Evolutionary conservation across 257 asterid genomes (phyloP).

Genomic region (Prunella vulgaris): DNA sequence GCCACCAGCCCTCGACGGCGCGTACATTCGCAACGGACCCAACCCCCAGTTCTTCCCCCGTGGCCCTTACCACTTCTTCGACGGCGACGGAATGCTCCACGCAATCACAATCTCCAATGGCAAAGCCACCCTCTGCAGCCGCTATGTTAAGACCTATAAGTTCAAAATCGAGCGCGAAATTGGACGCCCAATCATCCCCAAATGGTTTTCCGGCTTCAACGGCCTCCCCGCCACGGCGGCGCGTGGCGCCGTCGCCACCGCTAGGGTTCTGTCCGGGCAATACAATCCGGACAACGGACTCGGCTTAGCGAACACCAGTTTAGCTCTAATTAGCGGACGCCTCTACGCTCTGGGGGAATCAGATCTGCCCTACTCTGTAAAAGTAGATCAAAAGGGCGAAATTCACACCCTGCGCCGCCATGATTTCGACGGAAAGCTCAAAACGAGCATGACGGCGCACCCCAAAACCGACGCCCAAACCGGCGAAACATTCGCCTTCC

Average conservation of each 20-base stretch:
- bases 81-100: slow-evolving; percentile 72
- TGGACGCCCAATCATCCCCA: slow-evolving; percentile 41
- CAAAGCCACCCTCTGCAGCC: slow-evolving; percentile 46
- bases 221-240: background rate
- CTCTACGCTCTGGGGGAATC: slow-evolving; percentile 44
- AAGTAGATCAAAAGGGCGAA: slow-evolving; percentile 39
- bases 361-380: slow-evolving; percentile 46
- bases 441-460: slow-evolving; percentile 53
- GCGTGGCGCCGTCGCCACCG: slow-evolving; percentile 19
- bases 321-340: slow-evolving; percentile 40
- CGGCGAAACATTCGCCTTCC: slow-evolving; percentile 47
- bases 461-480: slow-evolving; percentile 50
- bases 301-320: slow-evolving; percentile 53
- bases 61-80: slow-evolving; percentile 49
- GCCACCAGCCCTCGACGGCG: slow-evolving; percentile 48
- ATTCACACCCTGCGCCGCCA: slow-evolving; percentile 42
- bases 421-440: slow-evolving; percentile 25
- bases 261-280: slow-evolving; percentile 35
- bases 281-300: slow-evolving; percentile 34
- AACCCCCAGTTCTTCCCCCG: slow-evolving; percentile 57
- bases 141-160: slow-evolving; percentile 49
- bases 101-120: slow-evolving; percentile 40
- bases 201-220: slow-evolving; percentile 13
- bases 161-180: slow-evolving; percentile 27
- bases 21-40: slow-evolving; percentile 58